Conservation (phyloP, 768 basidiomycete genomes). For the Rhodotorula diobovata region DNA sequence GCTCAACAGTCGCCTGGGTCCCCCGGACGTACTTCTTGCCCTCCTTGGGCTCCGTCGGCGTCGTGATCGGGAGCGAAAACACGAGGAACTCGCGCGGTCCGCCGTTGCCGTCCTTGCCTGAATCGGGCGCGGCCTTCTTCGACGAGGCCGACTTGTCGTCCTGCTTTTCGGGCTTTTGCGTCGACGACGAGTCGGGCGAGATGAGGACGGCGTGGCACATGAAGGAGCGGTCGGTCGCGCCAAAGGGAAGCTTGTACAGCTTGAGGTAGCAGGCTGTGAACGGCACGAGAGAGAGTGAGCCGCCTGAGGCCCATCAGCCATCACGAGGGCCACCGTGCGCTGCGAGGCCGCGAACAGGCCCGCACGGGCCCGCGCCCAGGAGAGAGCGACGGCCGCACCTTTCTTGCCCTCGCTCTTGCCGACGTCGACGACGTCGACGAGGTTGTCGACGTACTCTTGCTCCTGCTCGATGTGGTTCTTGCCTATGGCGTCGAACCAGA, state of each 20-base stretch:
- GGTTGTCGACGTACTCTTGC: constrained; percentile 30
- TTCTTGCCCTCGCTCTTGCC: constrained; percentile 25
- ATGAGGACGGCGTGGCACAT: constrained; percentile 9
- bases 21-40: constrained; percentile 34
- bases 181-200: background rate
- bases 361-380: too few species aligned
- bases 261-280: constrained; percentile 28
- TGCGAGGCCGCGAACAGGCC: too few species aligned
- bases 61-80: constrained; percentile 29
- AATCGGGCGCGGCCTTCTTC: background rate
- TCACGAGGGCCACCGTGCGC: too few species aligned
- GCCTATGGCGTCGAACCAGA: constrained; percentile 24
- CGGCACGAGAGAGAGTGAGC: background rate
- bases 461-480: constrained; percentile 26
- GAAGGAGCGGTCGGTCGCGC: constrained; percentile 31
- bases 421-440: constrained; percentile 23
- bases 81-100: constrained; percentile 21
- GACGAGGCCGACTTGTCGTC: background rate
- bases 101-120: background rate
- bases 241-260: constrained; percentile 34
- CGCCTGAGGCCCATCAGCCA: background rate
- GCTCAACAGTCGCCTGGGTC: constrained; percentile 19
- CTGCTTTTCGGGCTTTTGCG: background rate
- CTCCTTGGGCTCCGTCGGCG: background rate
- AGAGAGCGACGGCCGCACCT: constrained; percentile 4